These are phyloP conservation scores for Gypsophila paniculata DNA, from an alignment of 179 eudicot genomes.

Conservation along the genomic window DNA sequence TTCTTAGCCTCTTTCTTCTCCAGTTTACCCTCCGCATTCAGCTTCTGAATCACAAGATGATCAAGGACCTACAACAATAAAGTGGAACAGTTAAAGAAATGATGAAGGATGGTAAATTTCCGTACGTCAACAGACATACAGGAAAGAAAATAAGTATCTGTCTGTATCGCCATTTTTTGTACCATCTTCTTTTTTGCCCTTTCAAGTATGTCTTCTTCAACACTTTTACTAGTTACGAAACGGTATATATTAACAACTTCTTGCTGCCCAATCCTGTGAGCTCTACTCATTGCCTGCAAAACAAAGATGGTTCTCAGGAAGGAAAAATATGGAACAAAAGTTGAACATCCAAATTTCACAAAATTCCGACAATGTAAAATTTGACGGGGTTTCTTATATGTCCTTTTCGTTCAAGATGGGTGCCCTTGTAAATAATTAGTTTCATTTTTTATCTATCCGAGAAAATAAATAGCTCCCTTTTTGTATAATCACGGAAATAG, in stretches of 20 bases:
- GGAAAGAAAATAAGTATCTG: not conserved
- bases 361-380: not conserved
- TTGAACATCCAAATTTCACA: not conserved
- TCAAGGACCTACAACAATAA: slow-evolving; percentile 68
- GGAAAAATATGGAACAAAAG: not conserved
- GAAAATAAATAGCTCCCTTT: not conserved
- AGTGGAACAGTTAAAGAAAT: not conserved
- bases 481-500: not conserved
- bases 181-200: slow-evolving; percentile 99
- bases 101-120: not conserved
- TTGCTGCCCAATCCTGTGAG: slow-evolving; percentile 99
- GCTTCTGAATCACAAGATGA: slow-evolving; percentile 95
- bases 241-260: slow-evolving; percentile 97
- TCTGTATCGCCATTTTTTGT: slow-evolving; percentile 23
- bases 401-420: not conserved
- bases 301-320: not conserved
- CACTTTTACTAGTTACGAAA: slow-evolving; percentile 97
- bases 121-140: not conserved
- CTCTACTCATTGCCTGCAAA: slow-evolving; percentile 95
- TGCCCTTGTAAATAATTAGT: not conserved
- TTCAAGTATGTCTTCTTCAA: slow-evolving; percentile 98
- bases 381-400: not conserved
- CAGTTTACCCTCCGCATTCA: slow-evolving; percentile 94
- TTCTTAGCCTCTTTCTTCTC: slow-evolving; percentile 97
- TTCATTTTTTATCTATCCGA: no score